A percentile compares a stretch with the other conserved stretches of the same genome.
Conservation (phyloP, 2,329 filamentous ascomycete species). For the Calonectria montana region DNA sequence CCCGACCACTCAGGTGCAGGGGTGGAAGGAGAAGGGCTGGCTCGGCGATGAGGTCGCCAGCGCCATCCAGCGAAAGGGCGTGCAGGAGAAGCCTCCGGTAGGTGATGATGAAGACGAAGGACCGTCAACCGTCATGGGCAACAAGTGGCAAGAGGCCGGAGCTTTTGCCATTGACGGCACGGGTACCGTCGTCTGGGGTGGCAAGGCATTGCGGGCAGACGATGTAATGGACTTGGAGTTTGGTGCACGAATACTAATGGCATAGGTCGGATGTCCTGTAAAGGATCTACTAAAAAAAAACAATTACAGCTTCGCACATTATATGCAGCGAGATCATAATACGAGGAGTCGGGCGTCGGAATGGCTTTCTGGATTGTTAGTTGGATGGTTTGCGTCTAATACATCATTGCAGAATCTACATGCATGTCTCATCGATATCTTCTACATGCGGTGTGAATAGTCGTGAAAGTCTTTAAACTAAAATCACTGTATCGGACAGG, state of each 20-base stretch:
- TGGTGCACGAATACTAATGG: slow-evolving; percentile 51
- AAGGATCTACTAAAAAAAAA: neutral
- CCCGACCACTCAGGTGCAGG: slow-evolving; percentile 62
- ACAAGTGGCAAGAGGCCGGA: slow-evolving; percentile 67
- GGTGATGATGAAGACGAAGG: slow-evolving; percentile 47
- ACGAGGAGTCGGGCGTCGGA: slow-evolving; percentile 13
- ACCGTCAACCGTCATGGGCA: slow-evolving; percentile 60
- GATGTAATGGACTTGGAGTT: slow-evolving; percentile 67
- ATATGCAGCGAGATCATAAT: neutral
- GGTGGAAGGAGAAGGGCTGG: slow-evolving; percentile 67
- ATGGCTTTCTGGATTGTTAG: neutral
- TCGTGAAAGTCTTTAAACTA: neutral
- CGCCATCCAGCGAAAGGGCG: slow-evolving; percentile 54
- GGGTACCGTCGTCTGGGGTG: slow-evolving; percentile 62
- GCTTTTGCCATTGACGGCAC: slow-evolving; percentile 63
- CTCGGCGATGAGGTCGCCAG: slow-evolving; percentile 62
- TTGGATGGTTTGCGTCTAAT: neutral
- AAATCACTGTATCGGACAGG: neutral
- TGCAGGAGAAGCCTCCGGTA: slow-evolving; percentile 31
- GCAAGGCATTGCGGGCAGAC: slow-evolving; percentile 59
- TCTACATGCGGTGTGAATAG: neutral
- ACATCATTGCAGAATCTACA: neutral
- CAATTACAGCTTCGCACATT: neutral
- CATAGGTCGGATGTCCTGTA: slow-evolving; percentile 21
- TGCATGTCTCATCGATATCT: neutral